Base-by-base conservation (phyloP, 148 eudicot species). In the Gaultheria prostrata region DNA sequence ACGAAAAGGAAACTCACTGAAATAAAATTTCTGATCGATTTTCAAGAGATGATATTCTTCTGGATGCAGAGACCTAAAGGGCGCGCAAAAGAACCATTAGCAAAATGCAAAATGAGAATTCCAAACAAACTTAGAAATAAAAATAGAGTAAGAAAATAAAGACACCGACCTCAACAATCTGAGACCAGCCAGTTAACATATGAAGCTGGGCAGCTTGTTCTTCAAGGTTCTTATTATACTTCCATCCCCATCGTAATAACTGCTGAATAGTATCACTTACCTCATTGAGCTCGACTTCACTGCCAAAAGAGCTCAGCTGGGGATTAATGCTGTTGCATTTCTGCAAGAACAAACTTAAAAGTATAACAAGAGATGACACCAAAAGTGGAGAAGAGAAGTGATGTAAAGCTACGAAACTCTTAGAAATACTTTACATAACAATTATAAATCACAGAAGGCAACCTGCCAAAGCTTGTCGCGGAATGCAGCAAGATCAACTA, bases 191-290 rank as follows among this genome's bases (percentile, higher is more conserved):
- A 82, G 94, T 94, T 83, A 94, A 89, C 99, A 94, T 93, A 92
- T 97, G 99, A 86, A 97, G 99, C 85, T 97, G 99, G 70, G 99
- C 95, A 85, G 95, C 99, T 83, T 94, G 98, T 86, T 97, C 99
- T 89, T 97, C 99, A 79, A 94, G 93, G 89, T 97, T 97, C 85
- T 89, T 91, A 88, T 97, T 97, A 92, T 94, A 93, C 83, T 93
- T 93, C 98, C 97, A 97, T 84, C 92, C 98, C 99, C 98, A 97
- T 87, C 98, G 88, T 80, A 94, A 89, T 85, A 97, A 85, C 81
- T 93, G 93, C 67, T 93, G 98, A 78, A 94, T 89, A 17, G 86
- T 86, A 82, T 90, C 97, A 84, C 94, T 89, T 86, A 92, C 84
- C 81, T 93, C 98, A 78, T 86, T 92, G 79, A 96, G 90, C 93